A percentile compares a stretch with the other conserved stretches of the same genome.
Conservation (phyloP, 2,329 filamentous ascomycete species). For the Aspergillus carbonarius region DNA sequence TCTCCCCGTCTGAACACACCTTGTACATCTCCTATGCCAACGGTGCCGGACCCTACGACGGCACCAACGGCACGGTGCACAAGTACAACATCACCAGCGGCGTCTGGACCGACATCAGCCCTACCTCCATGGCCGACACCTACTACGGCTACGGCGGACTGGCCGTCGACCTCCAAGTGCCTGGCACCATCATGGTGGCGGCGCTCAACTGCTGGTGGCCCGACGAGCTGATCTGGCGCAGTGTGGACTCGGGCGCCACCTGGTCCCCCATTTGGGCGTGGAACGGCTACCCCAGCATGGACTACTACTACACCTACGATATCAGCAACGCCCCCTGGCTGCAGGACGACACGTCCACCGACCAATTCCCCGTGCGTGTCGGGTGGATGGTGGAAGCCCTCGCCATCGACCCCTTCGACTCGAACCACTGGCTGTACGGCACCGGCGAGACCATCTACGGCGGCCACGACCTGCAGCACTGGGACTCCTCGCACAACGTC, state of each 20-base stretch:
- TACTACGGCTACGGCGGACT: slow-evolving; percentile 59
- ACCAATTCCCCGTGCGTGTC: slow-evolving; percentile 30
- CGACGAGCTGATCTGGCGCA: slow-evolving; percentile 57
- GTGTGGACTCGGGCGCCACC: slow-evolving; percentile 54
- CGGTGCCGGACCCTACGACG: slow-evolving; percentile 59
- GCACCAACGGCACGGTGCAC: slow-evolving; percentile 53
- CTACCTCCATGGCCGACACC: slow-evolving; percentile 48
- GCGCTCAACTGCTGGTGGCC: slow-evolving; percentile 61
- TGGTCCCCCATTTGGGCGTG: slow-evolving; percentile 58
- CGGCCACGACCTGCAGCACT: slow-evolving; percentile 56
- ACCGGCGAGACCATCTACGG: slow-evolving; percentile 58
- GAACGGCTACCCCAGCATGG: slow-evolving; percentile 47
- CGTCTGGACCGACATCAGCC: slow-evolving; percentile 59
- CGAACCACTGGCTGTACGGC: slow-evolving; percentile 62
- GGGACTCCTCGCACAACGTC: slow-evolving; percentile 53
- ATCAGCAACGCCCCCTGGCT: slow-evolving; percentile 56
- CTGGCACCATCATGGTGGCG: slow-evolving; percentile 58
- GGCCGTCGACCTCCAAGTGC: slow-evolving; percentile 53
- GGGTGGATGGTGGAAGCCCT: slow-evolving; percentile 64
- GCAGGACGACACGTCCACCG: slow-evolving; percentile 46
- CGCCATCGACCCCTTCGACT: slow-evolving; percentile 59
- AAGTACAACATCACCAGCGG: slow-evolving; percentile 53
- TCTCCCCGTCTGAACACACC: slow-evolving; percentile 53
- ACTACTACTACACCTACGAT: slow-evolving; percentile 50
- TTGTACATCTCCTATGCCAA: slow-evolving; percentile 58